These are phyloP conservation scores for Diaporthe humulicola DNA, from an alignment of 2,329 filamentous ascomycete species.

Conservation along the genomic window DNA sequence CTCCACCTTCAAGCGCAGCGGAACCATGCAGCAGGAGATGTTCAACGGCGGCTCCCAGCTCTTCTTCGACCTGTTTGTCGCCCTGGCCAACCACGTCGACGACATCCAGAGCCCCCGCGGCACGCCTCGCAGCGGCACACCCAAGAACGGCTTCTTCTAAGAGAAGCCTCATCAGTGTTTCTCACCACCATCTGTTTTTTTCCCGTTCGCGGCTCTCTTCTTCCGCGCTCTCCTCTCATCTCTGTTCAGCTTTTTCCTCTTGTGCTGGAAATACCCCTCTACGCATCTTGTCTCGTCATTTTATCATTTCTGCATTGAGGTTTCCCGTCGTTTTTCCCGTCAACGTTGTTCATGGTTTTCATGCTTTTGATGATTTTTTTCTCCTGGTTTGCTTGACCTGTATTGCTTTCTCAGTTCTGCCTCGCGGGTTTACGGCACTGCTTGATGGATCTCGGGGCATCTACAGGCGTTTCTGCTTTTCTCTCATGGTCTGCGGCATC, in stretches of 20 bases:
- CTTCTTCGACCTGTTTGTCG: slow-evolving; percentile 95
- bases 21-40: slow-evolving; percentile 97
- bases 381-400: slow-evolving; percentile 1
- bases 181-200: background rate
- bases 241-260: background rate
- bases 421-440: slow-evolving; percentile 34
- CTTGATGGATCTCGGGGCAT: slow-evolving; percentile 35
- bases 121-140: slow-evolving; percentile 55
- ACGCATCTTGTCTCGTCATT: slow-evolving; percentile 10
- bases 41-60: slow-evolving; percentile 83
- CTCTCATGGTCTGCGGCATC: slow-evolving; percentile 31
- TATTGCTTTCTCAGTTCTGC: slow-evolving; percentile 27
- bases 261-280: slow-evolving; percentile 29
- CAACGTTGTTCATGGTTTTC: slow-evolving; percentile 5
- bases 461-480: slow-evolving; percentile 34
- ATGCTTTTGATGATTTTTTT: slow-evolving; percentile 8
- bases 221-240: slow-evolving; percentile 25
- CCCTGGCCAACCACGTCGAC: slow-evolving; percentile 90
- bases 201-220: background rate
- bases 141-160: slow-evolving; percentile 42
- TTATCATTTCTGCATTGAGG: background rate
- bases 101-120: slow-evolving; percentile 70
- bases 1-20: slow-evolving; percentile 90
- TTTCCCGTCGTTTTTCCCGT: background rate
- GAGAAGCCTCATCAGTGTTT: background rate